Percentiles rank a stretch among this genome's conserved stretches.
Evolutionary conservation across 768 basidiomycete species (phyloP).

Genomic region (Rhodotorula taiwanensis): DNA sequence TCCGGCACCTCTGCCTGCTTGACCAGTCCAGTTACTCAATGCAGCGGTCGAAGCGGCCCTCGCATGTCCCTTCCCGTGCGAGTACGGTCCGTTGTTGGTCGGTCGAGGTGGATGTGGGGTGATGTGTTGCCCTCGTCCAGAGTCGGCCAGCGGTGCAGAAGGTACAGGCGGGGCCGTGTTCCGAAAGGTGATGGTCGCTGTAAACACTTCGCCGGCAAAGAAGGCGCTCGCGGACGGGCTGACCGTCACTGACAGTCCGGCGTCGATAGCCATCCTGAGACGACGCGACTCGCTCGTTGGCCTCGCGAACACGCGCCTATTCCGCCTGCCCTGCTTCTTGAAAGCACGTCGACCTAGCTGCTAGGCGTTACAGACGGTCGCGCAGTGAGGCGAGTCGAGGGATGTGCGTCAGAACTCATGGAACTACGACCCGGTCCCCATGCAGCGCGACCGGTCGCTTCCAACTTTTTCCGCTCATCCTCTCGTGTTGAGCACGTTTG

Average conservation of each 20-base stretch:
- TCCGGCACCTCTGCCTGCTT: no score
- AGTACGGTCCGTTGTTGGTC: neutral
- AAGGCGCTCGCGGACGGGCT: slow-evolving; percentile 75
- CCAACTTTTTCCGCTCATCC: no score
- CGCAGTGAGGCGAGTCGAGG: no score
- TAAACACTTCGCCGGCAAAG: slow-evolving; percentile 84
- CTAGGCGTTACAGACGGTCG: no score
- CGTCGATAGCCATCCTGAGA: slow-evolving; percentile 1
- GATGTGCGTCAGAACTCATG: no score
- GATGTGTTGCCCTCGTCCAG: slow-evolving; percentile 37
- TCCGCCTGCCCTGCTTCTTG: no score
- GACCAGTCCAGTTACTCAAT: neutral
- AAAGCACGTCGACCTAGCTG: no score
- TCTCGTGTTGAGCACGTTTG: no score
- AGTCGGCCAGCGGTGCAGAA: slow-evolving; percentile 42
- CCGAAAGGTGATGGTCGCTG: slow-evolving; percentile 76
- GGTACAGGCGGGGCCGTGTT: slow-evolving; percentile 61
- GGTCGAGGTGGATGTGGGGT: slow-evolving; percentile 25
- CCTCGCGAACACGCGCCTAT: neutral
- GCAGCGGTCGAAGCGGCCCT: slow-evolving; percentile 3
- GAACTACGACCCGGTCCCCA: no score
- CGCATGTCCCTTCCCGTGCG: slow-evolving; percentile 5
- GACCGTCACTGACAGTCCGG: slow-evolving; percentile 42
- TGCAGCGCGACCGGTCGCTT: no score
- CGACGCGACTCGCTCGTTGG: no score